Conservation (phyloP, 2,329 filamentous ascomycete genomes). For the Aspergillus pseudoglaucus region DNA sequence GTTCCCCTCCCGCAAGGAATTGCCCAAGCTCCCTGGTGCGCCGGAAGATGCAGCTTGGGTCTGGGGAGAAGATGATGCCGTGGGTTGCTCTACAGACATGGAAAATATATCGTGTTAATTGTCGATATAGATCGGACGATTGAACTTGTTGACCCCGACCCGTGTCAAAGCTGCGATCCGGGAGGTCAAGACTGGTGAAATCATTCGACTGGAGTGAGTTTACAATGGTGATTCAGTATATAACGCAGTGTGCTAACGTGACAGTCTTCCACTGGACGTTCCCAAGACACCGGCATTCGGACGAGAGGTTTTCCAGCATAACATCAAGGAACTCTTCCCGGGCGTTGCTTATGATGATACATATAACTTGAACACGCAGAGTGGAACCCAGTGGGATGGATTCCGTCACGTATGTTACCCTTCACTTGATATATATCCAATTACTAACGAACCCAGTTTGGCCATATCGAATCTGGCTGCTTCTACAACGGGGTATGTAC, state of each 20-base stretch:
- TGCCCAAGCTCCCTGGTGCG: slow-evolving; percentile 47
- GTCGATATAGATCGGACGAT: slow-evolving; percentile 28
- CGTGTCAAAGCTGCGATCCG: slow-evolving; percentile 48
- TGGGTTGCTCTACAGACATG: slow-evolving; percentile 17
- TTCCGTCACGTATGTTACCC: slow-evolving; percentile 38
- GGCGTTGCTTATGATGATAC: slow-evolving; percentile 39
- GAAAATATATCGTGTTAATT: not conserved
- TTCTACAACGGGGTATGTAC: slow-evolving; percentile 38
- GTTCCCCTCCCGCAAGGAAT: slow-evolving; percentile 49
- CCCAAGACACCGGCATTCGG: slow-evolving; percentile 49
- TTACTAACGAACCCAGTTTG: slow-evolving; percentile 22
- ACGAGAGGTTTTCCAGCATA: slow-evolving; percentile 49
- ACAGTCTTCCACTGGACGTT: slow-evolving; percentile 46
- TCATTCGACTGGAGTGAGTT: slow-evolving; percentile 48
- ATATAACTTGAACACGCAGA: slow-evolving; percentile 44
- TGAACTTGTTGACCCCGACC: slow-evolving; percentile 52
- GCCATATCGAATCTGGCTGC: slow-evolving; percentile 28
- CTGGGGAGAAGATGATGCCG: slow-evolving; percentile 52
- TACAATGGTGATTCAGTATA: not conserved
- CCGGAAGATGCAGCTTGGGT: slow-evolving; percentile 55
- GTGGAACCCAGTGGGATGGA: slow-evolving; percentile 46
- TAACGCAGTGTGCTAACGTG: not conserved
- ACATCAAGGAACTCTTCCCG: slow-evolving; percentile 41
- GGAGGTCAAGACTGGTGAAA: slow-evolving; percentile 51
- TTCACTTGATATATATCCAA: slow-evolving; percentile 1